These are phyloP conservation scores for Backusella westeae DNA, from an alignment of 192 early-diverging fungal species.

Conservation along the genomic window DNA sequence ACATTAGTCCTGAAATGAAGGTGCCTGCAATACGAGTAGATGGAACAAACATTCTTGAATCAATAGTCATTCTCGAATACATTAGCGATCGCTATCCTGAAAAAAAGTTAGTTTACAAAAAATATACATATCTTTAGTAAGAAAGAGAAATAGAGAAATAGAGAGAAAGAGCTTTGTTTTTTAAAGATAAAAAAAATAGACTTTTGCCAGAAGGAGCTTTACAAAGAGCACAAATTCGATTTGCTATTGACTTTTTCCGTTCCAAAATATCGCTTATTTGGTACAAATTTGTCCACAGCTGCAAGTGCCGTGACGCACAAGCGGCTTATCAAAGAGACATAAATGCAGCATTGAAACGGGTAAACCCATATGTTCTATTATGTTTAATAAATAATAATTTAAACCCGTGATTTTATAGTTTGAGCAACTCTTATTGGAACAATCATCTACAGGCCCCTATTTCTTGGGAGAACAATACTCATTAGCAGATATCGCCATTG, in stretches of 20 bases:
- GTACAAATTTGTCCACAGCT: constrained; percentile 28
- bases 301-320: constrained; percentile 19
- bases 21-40: constrained; percentile 62
- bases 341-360: constrained; percentile 2
- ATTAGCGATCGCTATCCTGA: constrained; percentile 61
- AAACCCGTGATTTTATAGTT: background rate
- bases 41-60: constrained; percentile 60
- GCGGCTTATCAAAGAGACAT: constrained; percentile 25
- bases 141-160: background rate
- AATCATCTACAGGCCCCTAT: no score
- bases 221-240: constrained; percentile 41
- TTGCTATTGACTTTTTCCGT: constrained; percentile 42
- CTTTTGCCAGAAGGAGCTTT: constrained; percentile 42
- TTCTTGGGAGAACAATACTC: constrained; percentile 41
- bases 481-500: constrained; percentile 46
- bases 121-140: background rate
- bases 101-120: constrained; percentile 32
- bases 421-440: no score
- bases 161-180: background rate
- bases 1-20: constrained; percentile 64
- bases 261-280: constrained; percentile 23
- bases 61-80: constrained; percentile 63
- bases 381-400: no score
- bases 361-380: background rate
- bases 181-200: constrained; percentile 17